Conservation (phyloP, 1,139 yeast genomes). For the Blastobotrys arbuscula region DNA sequence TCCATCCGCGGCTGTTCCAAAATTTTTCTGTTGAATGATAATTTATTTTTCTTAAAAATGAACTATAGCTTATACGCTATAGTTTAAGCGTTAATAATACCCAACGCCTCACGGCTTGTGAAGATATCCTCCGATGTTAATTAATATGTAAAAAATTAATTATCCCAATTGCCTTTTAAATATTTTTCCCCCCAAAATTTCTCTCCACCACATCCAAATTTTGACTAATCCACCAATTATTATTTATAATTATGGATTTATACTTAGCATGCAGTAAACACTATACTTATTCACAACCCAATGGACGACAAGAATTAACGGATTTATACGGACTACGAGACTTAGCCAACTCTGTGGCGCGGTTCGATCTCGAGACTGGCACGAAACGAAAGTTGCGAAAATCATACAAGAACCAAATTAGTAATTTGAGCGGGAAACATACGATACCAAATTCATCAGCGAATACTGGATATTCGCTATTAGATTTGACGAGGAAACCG, state of each 20-base stretch:
- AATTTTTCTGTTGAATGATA: no score
- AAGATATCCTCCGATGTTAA: no score
- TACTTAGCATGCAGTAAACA: background rate
- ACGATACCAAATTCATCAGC: conserved; percentile 46
- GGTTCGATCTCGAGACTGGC: conserved; percentile 83
- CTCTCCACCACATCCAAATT: background rate
- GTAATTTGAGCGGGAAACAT: conserved; percentile 74
- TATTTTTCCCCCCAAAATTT: background rate
- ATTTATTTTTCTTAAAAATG: no score
- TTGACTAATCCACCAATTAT: background rate
- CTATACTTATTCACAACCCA: conserved; percentile 40
- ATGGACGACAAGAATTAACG: conserved; percentile 67
- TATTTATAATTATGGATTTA: background rate
- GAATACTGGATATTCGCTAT: conserved; percentile 28
- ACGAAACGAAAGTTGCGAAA: conserved; percentile 89
- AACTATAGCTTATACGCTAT: no score
- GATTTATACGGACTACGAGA: conserved; percentile 60
- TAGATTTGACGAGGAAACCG: conserved; percentile 29
- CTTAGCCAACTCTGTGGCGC: conserved; percentile 72
- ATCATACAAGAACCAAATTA: conserved; percentile 86
- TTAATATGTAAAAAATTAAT: background rate
- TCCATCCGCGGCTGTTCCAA: no score
- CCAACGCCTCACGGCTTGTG: no score
- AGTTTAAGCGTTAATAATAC: no score
- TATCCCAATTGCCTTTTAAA: background rate